Conservation (phyloP, 2,329 filamentous ascomycete species). For the Trichoderma harzianum region DNA sequence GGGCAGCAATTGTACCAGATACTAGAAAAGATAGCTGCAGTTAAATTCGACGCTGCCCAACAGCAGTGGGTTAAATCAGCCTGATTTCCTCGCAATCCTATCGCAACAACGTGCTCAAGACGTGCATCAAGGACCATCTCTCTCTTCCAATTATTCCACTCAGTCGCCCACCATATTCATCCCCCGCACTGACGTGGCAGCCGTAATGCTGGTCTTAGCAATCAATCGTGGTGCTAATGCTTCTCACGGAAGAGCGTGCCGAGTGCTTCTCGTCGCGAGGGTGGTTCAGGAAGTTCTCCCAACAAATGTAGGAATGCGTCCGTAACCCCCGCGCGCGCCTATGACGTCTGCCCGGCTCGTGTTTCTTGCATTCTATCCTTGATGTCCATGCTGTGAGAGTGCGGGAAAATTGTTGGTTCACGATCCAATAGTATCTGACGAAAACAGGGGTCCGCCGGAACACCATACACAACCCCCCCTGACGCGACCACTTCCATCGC, state of each 20-base stretch:
- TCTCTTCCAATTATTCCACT: not conserved
- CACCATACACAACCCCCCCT: not conserved
- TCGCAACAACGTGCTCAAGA: not conserved
- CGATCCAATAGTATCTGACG: not conserved
- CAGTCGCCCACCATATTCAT: not conserved
- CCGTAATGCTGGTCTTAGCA: not conserved
- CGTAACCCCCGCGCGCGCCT: not conserved
- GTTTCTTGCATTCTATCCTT: not conserved
- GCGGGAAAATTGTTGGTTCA: not conserved
- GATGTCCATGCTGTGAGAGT: not conserved
- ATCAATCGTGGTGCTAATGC: not conserved
- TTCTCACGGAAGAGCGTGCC: not conserved
- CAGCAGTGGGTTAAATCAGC: not conserved
- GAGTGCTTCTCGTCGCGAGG: not conserved
- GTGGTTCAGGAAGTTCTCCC: not conserved
- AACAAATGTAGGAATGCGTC: not conserved
- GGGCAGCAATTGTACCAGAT: not conserved
- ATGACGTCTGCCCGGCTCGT: not conserved
- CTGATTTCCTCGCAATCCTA: not conserved
- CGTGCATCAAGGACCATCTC: not conserved
- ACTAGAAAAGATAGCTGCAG: not conserved
- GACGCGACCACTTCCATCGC: not conserved
- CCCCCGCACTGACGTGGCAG: not conserved
- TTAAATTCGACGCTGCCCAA: not conserved
- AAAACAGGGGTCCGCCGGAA: not conserved